phyloP scores from a whole-genome alignment of 2,329 filamentous ascomycete genomes.

The Exophiala spinifera region DNA sequence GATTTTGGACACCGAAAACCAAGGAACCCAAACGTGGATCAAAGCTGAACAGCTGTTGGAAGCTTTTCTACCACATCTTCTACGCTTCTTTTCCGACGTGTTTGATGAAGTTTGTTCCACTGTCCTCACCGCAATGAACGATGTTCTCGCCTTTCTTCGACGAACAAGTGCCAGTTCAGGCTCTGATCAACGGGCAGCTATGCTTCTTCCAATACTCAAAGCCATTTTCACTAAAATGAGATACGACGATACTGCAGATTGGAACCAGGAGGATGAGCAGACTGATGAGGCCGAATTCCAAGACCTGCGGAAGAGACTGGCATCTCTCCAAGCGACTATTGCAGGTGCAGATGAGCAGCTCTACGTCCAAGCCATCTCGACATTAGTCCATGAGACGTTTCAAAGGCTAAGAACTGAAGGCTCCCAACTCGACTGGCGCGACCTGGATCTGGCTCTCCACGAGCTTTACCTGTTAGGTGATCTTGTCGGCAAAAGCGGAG shows the following conservation, averaged over 20 bases:
- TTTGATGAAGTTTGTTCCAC: constrained; percentile 98
- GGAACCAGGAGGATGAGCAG: constrained; percentile 91
- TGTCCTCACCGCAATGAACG: constrained; percentile 88
- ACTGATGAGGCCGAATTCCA: constrained; percentile 97
- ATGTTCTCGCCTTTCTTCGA: constrained; percentile 85
- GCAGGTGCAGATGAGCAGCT: constrained; percentile 83
- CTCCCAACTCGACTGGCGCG: constrained; percentile 82
- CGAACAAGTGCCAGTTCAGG: constrained; percentile 66
- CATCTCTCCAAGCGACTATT: constrained; percentile 87
- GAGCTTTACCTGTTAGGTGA: constrained; percentile 97
- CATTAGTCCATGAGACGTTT: constrained; percentile 84
- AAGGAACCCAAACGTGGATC: constrained; percentile 61
- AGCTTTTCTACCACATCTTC: constrained; percentile 77
- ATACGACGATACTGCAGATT: constrained; percentile 89
- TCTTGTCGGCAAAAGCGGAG: constrained; percentile 82
- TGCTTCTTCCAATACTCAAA: constrained; percentile 83
- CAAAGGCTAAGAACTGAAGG: constrained; percentile 72
- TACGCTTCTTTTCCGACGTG: constrained; percentile 95
- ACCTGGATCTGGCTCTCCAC: constrained; percentile 87
- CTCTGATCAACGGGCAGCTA: constrained; percentile 71
- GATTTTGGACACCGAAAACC: constrained; percentile 68
- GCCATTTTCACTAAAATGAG: constrained; percentile 95
- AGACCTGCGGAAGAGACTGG: constrained; percentile 83
- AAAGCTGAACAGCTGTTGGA: constrained; percentile 80
- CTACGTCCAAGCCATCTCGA: constrained; percentile 84